A percentile compares a stretch with the other conserved stretches of the same genome.
Evolutionary conservation across 345 rosid genomes (phyloP).

Genomic region (Microthlaspi erraticum): DNA sequence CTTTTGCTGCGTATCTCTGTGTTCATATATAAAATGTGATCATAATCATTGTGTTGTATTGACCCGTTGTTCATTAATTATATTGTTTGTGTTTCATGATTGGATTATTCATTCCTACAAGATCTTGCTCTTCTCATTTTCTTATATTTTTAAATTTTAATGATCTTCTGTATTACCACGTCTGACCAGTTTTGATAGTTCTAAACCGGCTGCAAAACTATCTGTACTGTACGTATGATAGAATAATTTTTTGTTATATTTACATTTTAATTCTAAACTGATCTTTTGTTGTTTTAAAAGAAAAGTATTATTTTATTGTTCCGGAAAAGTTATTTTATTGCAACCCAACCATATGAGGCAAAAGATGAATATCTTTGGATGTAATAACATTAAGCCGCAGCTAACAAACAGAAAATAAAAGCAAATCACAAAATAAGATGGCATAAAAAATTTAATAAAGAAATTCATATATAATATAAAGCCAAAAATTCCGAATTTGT

Average conservation of each 20-base stretch:
- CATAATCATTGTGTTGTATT: constrained; percentile 45
- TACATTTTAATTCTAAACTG: neutral
- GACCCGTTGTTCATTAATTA: constrained; percentile 47
- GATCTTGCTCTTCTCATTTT: constrained; percentile 36
- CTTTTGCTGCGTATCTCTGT: constrained; percentile 26
- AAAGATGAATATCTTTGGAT: constrained; percentile 7
- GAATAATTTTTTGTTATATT: neutral
- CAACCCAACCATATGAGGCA: constrained; percentile 13
- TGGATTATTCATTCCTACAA: constrained; percentile 42
- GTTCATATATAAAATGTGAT: constrained; percentile 15
- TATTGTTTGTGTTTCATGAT: constrained; percentile 47
- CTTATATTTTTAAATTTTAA: constrained; percentile 12
- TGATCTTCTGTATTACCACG: neutral
- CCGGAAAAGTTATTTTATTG: constrained; percentile 17
- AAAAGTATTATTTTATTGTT: constrained; percentile 26
- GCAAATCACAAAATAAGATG: neutral
- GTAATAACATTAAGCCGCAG: neutral
- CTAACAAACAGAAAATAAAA: neutral
- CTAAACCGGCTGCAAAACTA: constrained; percentile 7
- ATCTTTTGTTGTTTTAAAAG: neutral
- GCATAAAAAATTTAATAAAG: neutral
- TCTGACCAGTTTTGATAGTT: neutral
- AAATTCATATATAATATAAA: constrained; percentile 13
- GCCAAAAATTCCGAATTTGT: neutral
- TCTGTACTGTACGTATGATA: too few relatives aligned